A percentile compares a stretch with the other conserved stretches of the same genome.
These are phyloP conservation scores for Cymbopogon flexuosus DNA, from an alignment of 202 grass and related monocot genomes.

Conservation along the genomic window DNA sequence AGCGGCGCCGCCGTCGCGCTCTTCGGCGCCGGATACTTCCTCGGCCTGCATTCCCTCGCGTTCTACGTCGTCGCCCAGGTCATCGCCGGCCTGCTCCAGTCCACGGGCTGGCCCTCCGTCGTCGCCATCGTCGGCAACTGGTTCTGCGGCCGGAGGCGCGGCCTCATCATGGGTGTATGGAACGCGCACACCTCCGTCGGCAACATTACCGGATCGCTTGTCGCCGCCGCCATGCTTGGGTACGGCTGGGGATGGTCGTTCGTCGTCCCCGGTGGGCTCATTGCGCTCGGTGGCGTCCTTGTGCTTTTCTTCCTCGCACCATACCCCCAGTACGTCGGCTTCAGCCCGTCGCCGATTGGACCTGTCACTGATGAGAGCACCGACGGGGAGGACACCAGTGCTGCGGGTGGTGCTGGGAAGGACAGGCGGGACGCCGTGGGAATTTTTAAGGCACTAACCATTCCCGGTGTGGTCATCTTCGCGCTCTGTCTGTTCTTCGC, in stretches of 20 bases:
- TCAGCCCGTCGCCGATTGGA: constrained; percentile 4
- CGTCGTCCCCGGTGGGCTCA: constrained; percentile 44
- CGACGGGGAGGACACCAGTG: constrained; percentile 38
- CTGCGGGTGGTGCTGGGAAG: background rate
- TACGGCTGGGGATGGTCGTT: constrained; percentile 79
- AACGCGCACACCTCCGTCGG: constrained; percentile 67
- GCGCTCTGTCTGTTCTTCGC: constrained; percentile 68
- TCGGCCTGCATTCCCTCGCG: constrained; percentile 36
- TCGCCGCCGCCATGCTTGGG: constrained; percentile 47
- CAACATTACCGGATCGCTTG: constrained; percentile 56
- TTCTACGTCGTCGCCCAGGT: constrained; percentile 57
- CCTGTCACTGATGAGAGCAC: constrained; percentile 22
- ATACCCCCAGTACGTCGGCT: constrained; percentile 50
- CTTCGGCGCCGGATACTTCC: constrained; percentile 57
- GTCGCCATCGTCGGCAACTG: constrained; percentile 69
- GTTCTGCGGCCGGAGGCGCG: constrained; percentile 51
- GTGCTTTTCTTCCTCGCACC: constrained; percentile 54
- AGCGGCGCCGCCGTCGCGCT: constrained; percentile 41
- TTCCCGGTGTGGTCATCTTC: constrained; percentile 55
- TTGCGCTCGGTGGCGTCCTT: constrained; percentile 41
- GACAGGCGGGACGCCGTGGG: constrained; percentile 39
- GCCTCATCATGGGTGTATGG: constrained; percentile 68
- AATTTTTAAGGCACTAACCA: constrained; percentile 37
- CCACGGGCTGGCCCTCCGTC: constrained; percentile 61
- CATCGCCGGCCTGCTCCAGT: constrained; percentile 48